Conservation (phyloP, 495 filamentous ascomycete genomes). For the Glutinoglossum americanum region DNA sequence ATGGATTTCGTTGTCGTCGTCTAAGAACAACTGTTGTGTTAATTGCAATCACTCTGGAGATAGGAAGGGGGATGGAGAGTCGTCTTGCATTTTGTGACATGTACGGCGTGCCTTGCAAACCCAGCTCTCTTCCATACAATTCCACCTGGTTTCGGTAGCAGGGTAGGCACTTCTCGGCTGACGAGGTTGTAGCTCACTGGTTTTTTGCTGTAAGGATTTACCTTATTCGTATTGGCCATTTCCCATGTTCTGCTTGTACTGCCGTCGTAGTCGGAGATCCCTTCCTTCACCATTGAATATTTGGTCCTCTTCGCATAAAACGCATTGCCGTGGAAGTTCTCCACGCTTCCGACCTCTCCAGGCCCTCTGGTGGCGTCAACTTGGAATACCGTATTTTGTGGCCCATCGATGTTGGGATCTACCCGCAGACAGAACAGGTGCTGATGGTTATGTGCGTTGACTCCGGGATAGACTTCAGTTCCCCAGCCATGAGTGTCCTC, state of each 20-base stretch:
- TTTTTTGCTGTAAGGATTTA: constrained; percentile 72
- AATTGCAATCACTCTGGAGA: neutral
- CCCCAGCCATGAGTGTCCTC: constrained; percentile 83
- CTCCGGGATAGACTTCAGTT: constrained; percentile 78
- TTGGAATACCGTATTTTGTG: constrained; percentile 68
- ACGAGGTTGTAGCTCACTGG: constrained; percentile 84
- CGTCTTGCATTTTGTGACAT: constrained; percentile 70
- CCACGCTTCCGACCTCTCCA: constrained; percentile 50
- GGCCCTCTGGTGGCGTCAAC: constrained; percentile 45
- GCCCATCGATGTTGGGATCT: constrained; percentile 77
- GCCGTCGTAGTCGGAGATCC: constrained; percentile 65
- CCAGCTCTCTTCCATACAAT: constrained; percentile 88
- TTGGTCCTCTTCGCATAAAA: constrained; percentile 82
- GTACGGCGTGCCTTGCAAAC: constrained; percentile 77
- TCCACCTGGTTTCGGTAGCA: constrained; percentile 68
- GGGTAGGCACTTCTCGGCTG: constrained; percentile 53
- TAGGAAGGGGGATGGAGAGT: neutral
- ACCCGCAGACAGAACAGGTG: constrained; percentile 87
- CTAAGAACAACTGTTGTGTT: constrained; percentile 18
- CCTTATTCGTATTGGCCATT: constrained; percentile 63
- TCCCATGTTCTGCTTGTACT: constrained; percentile 72
- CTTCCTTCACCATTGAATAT: constrained; percentile 47
- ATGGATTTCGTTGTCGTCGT: constrained; percentile 69
- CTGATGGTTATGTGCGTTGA: constrained; percentile 77
- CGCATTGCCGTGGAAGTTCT: constrained; percentile 87